Evolutionary conservation across 2,329 filamentous ascomycete species (phyloP).

Genomic region (Pyricularia pennisetigena): DNA sequence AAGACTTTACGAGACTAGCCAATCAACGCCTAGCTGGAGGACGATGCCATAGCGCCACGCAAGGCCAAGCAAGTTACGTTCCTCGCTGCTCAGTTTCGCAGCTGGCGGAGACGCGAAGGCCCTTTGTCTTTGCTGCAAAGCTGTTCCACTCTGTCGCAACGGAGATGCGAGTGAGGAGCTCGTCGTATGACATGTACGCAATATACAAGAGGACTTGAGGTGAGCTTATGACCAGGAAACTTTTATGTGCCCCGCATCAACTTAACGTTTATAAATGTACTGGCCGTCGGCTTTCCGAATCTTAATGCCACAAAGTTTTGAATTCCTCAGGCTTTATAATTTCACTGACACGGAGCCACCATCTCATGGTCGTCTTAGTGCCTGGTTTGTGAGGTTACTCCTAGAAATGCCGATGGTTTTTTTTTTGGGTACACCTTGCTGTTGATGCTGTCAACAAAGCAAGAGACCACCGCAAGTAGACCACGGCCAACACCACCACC

Average conservation of each 20-base stretch:
- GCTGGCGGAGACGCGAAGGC: background rate
- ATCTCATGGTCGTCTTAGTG: too few relatives aligned
- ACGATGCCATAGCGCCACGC: conserved; percentile 28
- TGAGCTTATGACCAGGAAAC: conserved; percentile 28
- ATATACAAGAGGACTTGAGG: conserved; percentile 35
- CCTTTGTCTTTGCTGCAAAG: background rate
- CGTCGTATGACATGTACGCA: conserved; percentile 34
- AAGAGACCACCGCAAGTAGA: too few relatives aligned
- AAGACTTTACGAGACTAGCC: background rate
- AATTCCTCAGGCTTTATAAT: too few relatives aligned
- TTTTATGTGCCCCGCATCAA: conserved; percentile 6
- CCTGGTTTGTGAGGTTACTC: too few relatives aligned
- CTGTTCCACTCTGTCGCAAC: background rate
- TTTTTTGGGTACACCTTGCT: too few relatives aligned
- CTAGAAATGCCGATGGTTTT: too few relatives aligned
- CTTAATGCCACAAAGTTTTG: background rate
- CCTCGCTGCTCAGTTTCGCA: conserved; percentile 6
- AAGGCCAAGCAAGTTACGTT: conserved; percentile 33
- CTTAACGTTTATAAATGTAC: background rate
- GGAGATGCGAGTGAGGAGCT: conserved; percentile 17
- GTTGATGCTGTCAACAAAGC: too few relatives aligned
- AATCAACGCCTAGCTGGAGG: background rate
- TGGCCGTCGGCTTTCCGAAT: background rate
- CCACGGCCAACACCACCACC: too few relatives aligned
- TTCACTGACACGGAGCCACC: too few relatives aligned